Evolutionary conservation across 352 stramenopile species (phyloP).

Genomic region (Globisporangium alternatum): DNA sequence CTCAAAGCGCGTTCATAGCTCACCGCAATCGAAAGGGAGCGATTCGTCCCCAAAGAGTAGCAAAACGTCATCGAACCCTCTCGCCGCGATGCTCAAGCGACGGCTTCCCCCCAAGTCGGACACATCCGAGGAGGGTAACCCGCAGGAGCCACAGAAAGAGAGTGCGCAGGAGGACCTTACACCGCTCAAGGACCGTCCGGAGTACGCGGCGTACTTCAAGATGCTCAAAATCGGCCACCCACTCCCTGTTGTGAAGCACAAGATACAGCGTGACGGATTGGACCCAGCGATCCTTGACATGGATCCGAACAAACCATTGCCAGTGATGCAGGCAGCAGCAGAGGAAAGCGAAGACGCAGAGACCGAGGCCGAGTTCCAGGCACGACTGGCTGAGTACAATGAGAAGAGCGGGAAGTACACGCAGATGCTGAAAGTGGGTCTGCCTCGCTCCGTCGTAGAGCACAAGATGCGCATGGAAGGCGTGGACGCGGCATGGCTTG

Average conservation of each 20-base stretch:
- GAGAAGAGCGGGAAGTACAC: slow-evolving; percentile 66
- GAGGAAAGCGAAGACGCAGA: slow-evolving; percentile 27
- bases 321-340: slow-evolving; percentile 16
- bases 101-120: not conserved
- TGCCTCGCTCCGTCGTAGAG: slow-evolving; percentile 62
- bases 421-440: slow-evolving; percentile 79
- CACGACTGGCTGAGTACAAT: slow-evolving; percentile 59
- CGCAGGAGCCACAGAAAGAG: slow-evolving; percentile 8
- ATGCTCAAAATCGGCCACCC: slow-evolving; percentile 79
- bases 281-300: slow-evolving; percentile 63
- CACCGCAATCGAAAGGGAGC: not conserved
- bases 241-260: slow-evolving; percentile 64
- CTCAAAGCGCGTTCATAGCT: slow-evolving; percentile 26
- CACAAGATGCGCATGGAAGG: slow-evolving; percentile 87
- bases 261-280: slow-evolving; percentile 67
- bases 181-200: slow-evolving; percentile 61
- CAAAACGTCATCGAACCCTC: slow-evolving; percentile 5
- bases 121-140: slow-evolving; percentile 5
- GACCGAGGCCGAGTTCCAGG: slow-evolving; percentile 46
- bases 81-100: slow-evolving; percentile 17
- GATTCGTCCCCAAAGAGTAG: slow-evolving; percentile 8
- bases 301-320: slow-evolving; percentile 53
- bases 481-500: slow-evolving; percentile 57
- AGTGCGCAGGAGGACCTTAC: slow-evolving; percentile 28
- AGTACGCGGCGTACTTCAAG: slow-evolving; percentile 76